Conservation (phyloP, 495 filamentous ascomycete genomes). For the Podospora pseudopauciseta region DNA sequence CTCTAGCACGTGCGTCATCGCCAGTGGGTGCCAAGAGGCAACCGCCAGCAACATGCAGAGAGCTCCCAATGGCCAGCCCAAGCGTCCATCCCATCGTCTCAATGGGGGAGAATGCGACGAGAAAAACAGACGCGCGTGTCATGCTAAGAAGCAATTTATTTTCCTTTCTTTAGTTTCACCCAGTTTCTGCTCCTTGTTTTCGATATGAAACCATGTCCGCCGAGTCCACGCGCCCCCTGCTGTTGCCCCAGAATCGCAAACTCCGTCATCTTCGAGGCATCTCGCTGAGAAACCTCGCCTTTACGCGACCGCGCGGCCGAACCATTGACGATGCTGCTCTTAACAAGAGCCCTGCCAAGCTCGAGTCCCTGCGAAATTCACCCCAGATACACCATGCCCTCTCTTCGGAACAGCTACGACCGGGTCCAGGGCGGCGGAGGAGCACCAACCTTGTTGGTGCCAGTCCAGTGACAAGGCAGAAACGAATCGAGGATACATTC, state of each 20-base stretch:
- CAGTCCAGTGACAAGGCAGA: conserved; percentile 66
- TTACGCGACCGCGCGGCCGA: conserved; percentile 59
- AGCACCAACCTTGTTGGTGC: conserved; percentile 68
- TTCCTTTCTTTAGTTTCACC: too few species aligned
- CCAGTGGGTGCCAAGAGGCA: conserved; percentile 6
- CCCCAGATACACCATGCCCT: conserved; percentile 59
- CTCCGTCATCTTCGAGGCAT: conserved; percentile 85
- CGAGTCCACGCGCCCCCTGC: conserved; percentile 39
- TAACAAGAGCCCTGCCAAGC: conserved; percentile 67
- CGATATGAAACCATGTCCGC: conserved; percentile 34
- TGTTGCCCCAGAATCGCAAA: conserved; percentile 73
- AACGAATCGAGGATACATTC: conserved; percentile 69
- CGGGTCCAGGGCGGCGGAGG: conserved; percentile 51
- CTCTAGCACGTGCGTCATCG: background rate
- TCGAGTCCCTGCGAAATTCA: conserved; percentile 55
- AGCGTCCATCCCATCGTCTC: background rate
- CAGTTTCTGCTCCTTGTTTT: background rate
- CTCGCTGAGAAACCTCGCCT: conserved; percentile 78
- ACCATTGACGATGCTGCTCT: conserved; percentile 86
- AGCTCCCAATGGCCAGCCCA: conserved; percentile 1
- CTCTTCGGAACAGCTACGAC: conserved; percentile 66
- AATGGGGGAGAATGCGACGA: background rate
- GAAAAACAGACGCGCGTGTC: background rate
- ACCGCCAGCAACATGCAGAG: background rate
- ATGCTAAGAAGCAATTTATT: background rate